Evolutionary conservation across 2,329 filamentous ascomycete genomes (phyloP), one percentile per base, ranked within the genome.

Genomic region (Cadophora luteo-olivacea): DNA sequence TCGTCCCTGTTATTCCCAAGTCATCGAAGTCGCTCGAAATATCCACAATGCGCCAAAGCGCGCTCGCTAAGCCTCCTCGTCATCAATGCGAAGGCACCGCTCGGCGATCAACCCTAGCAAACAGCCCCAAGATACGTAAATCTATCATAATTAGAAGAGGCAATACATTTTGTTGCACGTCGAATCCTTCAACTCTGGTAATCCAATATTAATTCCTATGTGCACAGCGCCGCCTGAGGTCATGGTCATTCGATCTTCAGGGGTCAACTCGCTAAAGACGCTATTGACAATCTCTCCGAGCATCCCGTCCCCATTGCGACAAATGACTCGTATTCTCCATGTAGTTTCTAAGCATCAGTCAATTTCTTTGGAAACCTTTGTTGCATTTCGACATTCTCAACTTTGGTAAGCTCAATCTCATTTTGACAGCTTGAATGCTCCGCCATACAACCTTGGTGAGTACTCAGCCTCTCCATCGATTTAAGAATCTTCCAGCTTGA

Each of bases 21-120:
- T 8, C 29, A 45, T 19, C 41, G 16, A 22, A 49, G 19, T 49
- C 45, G 54, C 14, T 36, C 19, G 19, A 33, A 36, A 24, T 24
- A 6, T 58, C 55, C 55, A n/a, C 11, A 58, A 25, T 22, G 33
- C 33, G 55, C 54, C 11, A 22, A 29, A 3, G n/a, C 32, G 3
- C 16, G 33, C 19, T 58, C 55, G 55, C 55, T 58, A 29, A 60
- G 33, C 33, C 57, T 60, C 57, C 36, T 60, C 36, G 22, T 29
- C 22, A 45, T 45, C 57, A 29, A 41, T 25, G 57, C 57, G 38
- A 45, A 14, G 22, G 12, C 36, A 25, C 36, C 9, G 19, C 36
- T 9, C 33, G n/a, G 22, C 4, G 3, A 8, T 41, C 14, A 2
- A 25, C 25, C 16, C 29, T 29, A 7, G 24, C 14, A 33, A 45